Conservation (phyloP, 1,284 basidiomycete species). For the Athelia sp. region DNA sequence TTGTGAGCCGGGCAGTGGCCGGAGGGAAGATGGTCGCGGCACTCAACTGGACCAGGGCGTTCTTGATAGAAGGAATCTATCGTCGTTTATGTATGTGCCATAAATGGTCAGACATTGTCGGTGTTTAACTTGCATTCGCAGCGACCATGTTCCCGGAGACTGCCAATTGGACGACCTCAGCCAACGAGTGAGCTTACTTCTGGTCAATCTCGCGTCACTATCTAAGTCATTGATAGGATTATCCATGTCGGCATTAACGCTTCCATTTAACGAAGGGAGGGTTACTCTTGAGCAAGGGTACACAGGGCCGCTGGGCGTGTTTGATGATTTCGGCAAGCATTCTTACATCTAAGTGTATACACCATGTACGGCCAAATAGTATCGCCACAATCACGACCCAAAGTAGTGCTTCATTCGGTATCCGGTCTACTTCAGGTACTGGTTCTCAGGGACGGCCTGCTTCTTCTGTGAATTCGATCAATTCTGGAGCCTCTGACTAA, state of each 20-base stretch:
- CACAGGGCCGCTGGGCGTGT: too few relatives aligned
- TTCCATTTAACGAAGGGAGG: slow-evolving; percentile 16
- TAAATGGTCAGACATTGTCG: background rate
- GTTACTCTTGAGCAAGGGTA: too few relatives aligned
- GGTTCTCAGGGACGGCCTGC: too few relatives aligned
- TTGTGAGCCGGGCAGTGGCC: slow-evolving; percentile 36
- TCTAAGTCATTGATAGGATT: slow-evolving; percentile 12
- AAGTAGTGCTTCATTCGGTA: too few relatives aligned
- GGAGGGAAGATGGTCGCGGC: slow-evolving; percentile 26
- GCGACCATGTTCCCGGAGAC: slow-evolving; percentile 56
- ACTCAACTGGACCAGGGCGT: slow-evolving; percentile 37
- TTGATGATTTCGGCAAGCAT: too few relatives aligned
- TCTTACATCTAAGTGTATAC: too few relatives aligned
- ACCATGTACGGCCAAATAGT: too few relatives aligned
- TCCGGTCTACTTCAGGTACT: too few relatives aligned
- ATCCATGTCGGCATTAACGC: slow-evolving; percentile 22
- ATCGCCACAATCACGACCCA: too few relatives aligned
- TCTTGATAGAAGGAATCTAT: slow-evolving; percentile 55
- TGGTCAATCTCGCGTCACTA: background rate
- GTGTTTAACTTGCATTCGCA: slow-evolving; percentile 12
- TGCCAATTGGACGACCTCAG: slow-evolving; percentile 46
- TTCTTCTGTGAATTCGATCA: too few relatives aligned
- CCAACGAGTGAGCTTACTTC: slow-evolving; percentile 38
- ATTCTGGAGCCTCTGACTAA: too few relatives aligned
- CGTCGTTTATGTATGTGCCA: slow-evolving; percentile 37